Evolutionary conservation across 2,329 filamentous ascomycete species (phyloP), one percentile per base, ranked within the genome.

Genomic region (Aspergillus unguis): DNA sequence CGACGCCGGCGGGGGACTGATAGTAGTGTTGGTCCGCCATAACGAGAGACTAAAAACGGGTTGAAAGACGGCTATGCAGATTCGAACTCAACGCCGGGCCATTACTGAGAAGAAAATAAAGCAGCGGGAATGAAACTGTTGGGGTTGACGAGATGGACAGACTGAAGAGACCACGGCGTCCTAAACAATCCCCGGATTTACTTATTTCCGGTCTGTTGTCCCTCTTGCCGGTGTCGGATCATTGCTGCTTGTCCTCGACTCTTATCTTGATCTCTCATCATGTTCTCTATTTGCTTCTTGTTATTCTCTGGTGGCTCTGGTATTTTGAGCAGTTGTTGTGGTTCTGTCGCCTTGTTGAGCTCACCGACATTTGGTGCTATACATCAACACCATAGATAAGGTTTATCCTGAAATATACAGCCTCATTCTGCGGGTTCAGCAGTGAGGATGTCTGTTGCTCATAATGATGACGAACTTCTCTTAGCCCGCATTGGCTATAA

Each of bases 401-500:
- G 33, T 28, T 27, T 33, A 38, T 38, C 23, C 36, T 38, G 6
- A 5, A 28, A 17, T 9, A 7, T 23, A 37, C 45, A 17, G 44
- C 35, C 26, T 38, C 28, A 29, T n/a, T 23, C 36, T 6, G 36
- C 23, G 33, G 5, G n/a, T 10, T n/a, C 4, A n/a, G 28, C 7
- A 31, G 38, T 29, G 43, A 17, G 45, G 28, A 75, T 75, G 72
- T 65, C 69, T 8, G 64, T 66, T 5, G 79, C 81, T 53, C 68
- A 75, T 35, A 75, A 85, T 60, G 80, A 84, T 47, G 83, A 85
- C 55, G 83, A 84, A 64, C 76, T 79, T 35, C 68, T 85, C 28
- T 72, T 85, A 23, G 80, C 80, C 51, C 77, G 80, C 50, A 85
- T 85, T 61, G 83, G 83, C 29, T 85, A 85, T 64, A 81, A 78